Evolutionary conservation across 2,329 filamentous ascomycete genomes (phyloP).

Genomic region (Cladosporium colombiae): DNA sequence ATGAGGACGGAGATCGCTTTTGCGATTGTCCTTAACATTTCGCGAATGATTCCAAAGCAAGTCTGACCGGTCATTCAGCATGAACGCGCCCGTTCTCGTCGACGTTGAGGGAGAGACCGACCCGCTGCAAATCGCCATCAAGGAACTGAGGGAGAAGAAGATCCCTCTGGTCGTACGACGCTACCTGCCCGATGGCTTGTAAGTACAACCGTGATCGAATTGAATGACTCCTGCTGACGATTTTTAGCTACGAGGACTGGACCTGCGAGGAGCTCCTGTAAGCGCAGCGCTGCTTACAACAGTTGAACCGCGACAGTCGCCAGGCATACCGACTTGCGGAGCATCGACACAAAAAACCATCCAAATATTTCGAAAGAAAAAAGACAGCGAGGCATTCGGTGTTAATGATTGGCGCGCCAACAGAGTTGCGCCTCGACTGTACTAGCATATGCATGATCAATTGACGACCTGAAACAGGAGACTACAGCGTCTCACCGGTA

Average conservation of each 20-base stretch:
- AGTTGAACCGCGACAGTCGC: not conserved
- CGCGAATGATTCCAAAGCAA: not conserved
- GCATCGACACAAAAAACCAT: not conserved
- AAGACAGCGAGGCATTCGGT: conserved; percentile 26
- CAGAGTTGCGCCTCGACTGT: conserved; percentile 14
- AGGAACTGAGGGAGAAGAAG: conserved; percentile 97
- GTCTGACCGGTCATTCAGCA: conserved; percentile 56
- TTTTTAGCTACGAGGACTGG: conserved; percentile 90
- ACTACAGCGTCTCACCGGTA: not conserved
- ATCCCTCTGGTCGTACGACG: conserved; percentile 92
- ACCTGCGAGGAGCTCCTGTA: conserved; percentile 89
- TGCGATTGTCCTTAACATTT: not conserved
- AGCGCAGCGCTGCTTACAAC: conserved; percentile 27
- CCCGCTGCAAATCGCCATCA: conserved; percentile 94
- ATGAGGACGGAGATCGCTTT: not conserved
- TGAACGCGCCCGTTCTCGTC: conserved; percentile 95
- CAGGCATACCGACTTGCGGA: not conserved
- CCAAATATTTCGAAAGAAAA: not conserved
- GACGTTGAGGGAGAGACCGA: conserved; percentile 98
- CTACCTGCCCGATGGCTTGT: conserved; percentile 96
- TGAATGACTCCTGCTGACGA: not conserved
- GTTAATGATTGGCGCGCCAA: conserved; percentile 18
- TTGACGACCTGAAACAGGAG: conserved; percentile 3
- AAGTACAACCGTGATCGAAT: conserved; percentile 46
- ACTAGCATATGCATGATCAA: conserved; percentile 18